Evolutionary conservation across 2,329 filamentous ascomycete species (phyloP), one percentile per base, ranked within the genome.

Genomic region (Talaromyces marneffei): DNA sequence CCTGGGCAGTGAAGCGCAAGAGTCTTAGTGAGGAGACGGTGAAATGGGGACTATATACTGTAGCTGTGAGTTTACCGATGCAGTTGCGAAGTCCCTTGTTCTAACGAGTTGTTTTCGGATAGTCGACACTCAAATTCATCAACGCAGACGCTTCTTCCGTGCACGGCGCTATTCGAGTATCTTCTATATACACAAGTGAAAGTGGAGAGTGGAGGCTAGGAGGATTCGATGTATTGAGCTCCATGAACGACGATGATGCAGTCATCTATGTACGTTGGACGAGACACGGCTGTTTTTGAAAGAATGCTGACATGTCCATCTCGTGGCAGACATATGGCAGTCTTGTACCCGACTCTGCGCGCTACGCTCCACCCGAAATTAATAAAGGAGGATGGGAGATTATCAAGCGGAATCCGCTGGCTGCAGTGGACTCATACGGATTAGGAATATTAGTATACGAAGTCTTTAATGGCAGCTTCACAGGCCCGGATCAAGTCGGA

Each of bases 161-260:
- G 57, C 94, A 99, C 70, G 94, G 92, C 54, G 91, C 86, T 69
- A 80, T 99, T 57, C 87, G 90, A 64, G 89, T 90, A 20, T 89
- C 90, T 0, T 96, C 93, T 0, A 83, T 99, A 65, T 99, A 92
- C 75, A 94, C 91, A 3, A 92, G 91, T 63, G 93, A 97, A 72
- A 97, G 94, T 71, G 94, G 94, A 62, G 94, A 99, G 77, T 99
- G 94, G 94, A 97, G 95, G 71, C 79, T 99, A 1, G 92, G 89
- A 20, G 94, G 94, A 0, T 96, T 99, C 67, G 94, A 99, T 67
- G 84, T 96, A 4, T 76, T 97, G 62, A 97, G 92, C 77, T 97
- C 89, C 39, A 87, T 97, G 78, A 97, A 97, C 70, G 94, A 97
- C 61, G 92, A 97, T 64, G 91, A 97, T 68, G 91, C 92, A 9